Evolutionary conservation across 805 yeast species (phyloP).

Genomic region (Candida piceae): DNA sequence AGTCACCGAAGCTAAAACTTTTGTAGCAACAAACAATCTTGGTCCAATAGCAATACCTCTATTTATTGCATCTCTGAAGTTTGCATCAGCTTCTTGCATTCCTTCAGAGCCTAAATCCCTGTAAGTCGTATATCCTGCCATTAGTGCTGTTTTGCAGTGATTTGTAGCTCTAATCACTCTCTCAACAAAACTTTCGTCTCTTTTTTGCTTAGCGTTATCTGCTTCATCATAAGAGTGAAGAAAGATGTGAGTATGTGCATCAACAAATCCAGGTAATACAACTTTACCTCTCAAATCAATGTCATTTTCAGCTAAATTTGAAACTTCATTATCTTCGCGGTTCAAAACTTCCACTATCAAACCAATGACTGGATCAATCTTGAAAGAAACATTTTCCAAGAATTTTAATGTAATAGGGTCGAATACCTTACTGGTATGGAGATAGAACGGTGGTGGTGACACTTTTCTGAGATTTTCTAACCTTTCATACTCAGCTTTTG

Average conservation of each 20-base stretch:
- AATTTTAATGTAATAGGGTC: constrained; percentile 15
- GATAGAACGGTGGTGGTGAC: constrained; percentile 12
- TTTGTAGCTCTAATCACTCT: constrained; percentile 23
- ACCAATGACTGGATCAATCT: constrained; percentile 21
- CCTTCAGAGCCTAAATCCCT: constrained; percentile 27
- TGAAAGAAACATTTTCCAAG: constrained; percentile 12
- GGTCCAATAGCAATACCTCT: constrained; percentile 25
- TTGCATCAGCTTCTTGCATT: constrained; percentile 26
- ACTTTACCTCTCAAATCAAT: constrained; percentile 21
- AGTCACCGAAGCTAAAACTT: constrained; percentile 19
- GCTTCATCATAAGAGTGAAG: constrained; percentile 26
- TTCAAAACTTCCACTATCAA: constrained; percentile 11
- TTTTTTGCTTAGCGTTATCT: constrained; percentile 22
- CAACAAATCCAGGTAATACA: constrained; percentile 27
- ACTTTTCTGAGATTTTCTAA: constrained; percentile 10
- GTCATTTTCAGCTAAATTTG: constrained; percentile 8
- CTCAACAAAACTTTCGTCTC: constrained; percentile 26
- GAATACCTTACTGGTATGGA: constrained; percentile 19
- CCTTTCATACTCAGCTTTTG: constrained; percentile 16
- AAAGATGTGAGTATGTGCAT: constrained; percentile 28
- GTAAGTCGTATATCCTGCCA: constrained; percentile 27
- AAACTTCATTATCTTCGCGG: constrained; percentile 4
- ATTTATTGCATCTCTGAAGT: constrained; percentile 25
- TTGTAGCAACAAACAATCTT: constrained; percentile 25
- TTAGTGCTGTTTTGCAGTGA: constrained; percentile 21